Evolutionary conservation across 2,329 filamentous ascomycete species (phyloP).

Genomic region (Calonectria pseudoreteaudii): DNA sequence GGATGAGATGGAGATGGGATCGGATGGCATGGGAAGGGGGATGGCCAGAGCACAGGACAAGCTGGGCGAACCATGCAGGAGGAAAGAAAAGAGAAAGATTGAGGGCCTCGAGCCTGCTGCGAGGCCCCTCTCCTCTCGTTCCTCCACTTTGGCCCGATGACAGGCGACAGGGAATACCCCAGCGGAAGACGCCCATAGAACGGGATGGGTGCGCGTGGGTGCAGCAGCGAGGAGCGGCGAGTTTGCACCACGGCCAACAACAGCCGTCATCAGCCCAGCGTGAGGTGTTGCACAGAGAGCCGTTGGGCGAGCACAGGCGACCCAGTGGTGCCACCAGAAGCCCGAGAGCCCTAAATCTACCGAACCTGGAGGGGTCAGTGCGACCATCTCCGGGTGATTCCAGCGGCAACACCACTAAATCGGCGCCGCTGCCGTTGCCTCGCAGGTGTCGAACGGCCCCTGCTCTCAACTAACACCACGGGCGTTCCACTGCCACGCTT

Average conservation of each 20-base stretch:
- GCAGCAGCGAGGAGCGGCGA: neutral
- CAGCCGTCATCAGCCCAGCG: constrained; percentile 19
- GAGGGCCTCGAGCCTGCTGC: neutral
- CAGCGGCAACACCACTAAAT: constrained; percentile 6
- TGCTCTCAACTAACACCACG: neutral
- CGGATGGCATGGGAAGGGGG: constrained; percentile 12
- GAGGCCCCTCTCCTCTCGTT: neutral
- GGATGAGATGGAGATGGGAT: constrained; percentile 18
- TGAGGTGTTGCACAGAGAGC: constrained; percentile 16
- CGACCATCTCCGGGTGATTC: constrained; percentile 15
- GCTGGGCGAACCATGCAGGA: neutral
- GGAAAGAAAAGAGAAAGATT: neutral
- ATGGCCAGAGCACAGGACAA: constrained; percentile 17
- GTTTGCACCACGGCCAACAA: neutral
- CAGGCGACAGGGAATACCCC: neutral
- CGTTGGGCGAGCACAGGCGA: neutral
- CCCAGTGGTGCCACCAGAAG: constrained; percentile 15
- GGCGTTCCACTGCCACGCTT: neutral
- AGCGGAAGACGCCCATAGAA: neutral
- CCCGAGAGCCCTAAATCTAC: constrained; percentile 17
- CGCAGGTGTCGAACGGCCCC: constrained; percentile 10
- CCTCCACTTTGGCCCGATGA: neutral
- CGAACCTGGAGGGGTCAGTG: constrained; percentile 13
- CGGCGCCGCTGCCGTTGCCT: neutral
- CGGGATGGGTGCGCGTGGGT: neutral